Evolutionary conservation across 2,329 filamentous ascomycete genomes (phyloP).

Genomic region (Microsporum ferrugineum): DNA sequence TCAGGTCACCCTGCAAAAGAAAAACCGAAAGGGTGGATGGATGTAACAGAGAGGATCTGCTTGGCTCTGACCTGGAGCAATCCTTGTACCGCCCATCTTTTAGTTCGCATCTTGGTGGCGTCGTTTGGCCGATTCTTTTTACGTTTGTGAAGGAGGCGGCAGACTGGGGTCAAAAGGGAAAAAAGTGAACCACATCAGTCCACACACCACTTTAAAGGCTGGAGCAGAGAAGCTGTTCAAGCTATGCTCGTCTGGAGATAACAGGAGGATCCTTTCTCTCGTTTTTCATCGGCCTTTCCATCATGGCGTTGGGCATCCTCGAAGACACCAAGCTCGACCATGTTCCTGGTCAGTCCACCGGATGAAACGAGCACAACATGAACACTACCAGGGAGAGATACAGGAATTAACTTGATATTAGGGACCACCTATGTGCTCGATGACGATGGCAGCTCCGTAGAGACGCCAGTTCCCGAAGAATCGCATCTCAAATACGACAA

Average conservation of each 20-base stretch:
- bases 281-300: not conserved
- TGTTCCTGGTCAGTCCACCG: conserved; percentile 56
- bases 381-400: not conserved
- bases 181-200: too few relatives aligned
- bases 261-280: not conserved
- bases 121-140: not conserved
- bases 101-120: not conserved
- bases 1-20: not conserved
- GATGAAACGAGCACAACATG: conserved; percentile 15
- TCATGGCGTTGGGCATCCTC: conserved; percentile 62
- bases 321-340: conserved; percentile 54
- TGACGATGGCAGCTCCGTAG: conserved; percentile 39
- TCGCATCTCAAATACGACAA: conserved; percentile 59
- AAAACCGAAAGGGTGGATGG: not conserved
- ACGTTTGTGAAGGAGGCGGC: too few relatives aligned
- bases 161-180: too few relatives aligned
- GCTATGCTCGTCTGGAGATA: too few relatives aligned
- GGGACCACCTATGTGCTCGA: conserved; percentile 50
- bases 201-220: too few relatives aligned
- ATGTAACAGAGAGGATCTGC: not conserved
- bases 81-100: not conserved
- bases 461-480: conserved; percentile 23
- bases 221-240: too few relatives aligned
- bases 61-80: not conserved
- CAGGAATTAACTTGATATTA: conserved; percentile 12